Conservation (phyloP, 352 stramenopile genomes). For the Pythium sp. region DNA sequence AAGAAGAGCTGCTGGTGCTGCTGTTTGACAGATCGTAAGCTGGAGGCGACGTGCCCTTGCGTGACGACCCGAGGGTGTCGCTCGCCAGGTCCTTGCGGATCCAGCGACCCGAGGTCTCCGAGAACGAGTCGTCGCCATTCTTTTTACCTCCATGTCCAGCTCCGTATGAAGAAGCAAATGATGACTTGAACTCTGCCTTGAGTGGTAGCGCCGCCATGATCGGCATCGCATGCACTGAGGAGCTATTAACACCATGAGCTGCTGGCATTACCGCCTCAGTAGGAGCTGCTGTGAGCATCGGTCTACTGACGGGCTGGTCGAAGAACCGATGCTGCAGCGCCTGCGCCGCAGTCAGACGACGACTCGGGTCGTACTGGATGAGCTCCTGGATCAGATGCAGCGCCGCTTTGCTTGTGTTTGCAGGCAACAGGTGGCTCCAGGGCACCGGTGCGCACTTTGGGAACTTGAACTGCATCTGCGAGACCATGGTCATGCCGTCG, state of each 20-base stretch:
- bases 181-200: constrained; percentile 34
- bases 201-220: constrained; percentile 9
- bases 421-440: constrained; percentile 69
- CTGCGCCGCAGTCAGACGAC: constrained; percentile 84
- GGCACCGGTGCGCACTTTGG: constrained; percentile 80
- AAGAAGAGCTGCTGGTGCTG: neutral
- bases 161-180: neutral
- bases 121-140: neutral
- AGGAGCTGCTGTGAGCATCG: constrained; percentile 24
- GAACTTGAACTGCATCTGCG: constrained; percentile 91
- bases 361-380: constrained; percentile 90
- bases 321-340: constrained; percentile 95
- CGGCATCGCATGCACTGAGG: neutral
- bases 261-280: neutral
- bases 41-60: constrained; percentile 14
- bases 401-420: constrained; percentile 55
- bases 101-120: constrained; percentile 11
- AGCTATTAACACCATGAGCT: neutral
- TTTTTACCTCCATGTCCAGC: constrained; percentile 12
- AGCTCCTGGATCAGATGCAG: constrained; percentile 88
- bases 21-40: constrained; percentile 1
- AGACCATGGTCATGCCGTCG: constrained; percentile 86
- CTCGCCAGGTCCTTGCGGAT: constrained; percentile 14
- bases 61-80: constrained; percentile 10
- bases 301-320: constrained; percentile 48